phyloP scores from a whole-genome alignment of 2,329 filamentous ascomycete genomes.

The Lachnellula subtilissima region DNA sequence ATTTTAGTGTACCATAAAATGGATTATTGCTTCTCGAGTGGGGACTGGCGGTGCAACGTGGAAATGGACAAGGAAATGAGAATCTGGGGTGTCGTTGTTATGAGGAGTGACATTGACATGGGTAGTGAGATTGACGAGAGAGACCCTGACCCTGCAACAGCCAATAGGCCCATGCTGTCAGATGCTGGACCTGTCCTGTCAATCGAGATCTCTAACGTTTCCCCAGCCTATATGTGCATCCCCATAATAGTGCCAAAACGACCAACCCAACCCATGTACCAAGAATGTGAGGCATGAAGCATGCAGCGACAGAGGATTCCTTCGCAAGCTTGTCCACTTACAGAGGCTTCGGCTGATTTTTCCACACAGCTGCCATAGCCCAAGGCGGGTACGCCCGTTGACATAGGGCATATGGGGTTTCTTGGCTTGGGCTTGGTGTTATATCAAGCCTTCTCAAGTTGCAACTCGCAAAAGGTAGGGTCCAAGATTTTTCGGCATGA shows the following conservation, averaged over 20 bases:
- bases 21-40: not conserved
- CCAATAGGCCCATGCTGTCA: too few relatives aligned
- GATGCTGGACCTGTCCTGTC: conserved; percentile 2
- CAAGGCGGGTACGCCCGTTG: not conserved
- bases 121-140: not conserved
- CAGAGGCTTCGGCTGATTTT: not conserved
- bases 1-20: not conserved
- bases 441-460: not conserved
- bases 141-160: not conserved
- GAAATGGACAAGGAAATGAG: not conserved
- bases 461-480: too few relatives aligned
- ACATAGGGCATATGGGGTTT: not conserved
- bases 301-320: not conserved
- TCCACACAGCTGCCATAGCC: not conserved
- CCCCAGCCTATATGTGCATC: not conserved
- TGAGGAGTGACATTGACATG: not conserved
- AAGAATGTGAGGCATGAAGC: not conserved
- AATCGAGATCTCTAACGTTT: not conserved
- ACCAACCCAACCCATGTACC: not conserved
- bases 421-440: not conserved
- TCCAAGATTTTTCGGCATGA: too few relatives aligned
- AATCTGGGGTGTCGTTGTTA: not conserved
- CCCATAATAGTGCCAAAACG: not conserved
- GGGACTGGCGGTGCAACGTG: not conserved
- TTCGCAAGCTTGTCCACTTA: conserved; percentile 2